Percentiles rank a stretch among this genome's conserved stretches.
Evolutionary conservation across 2,329 filamentous ascomycete species (phyloP).

Genomic region (Trichoderma pleuroti): DNA sequence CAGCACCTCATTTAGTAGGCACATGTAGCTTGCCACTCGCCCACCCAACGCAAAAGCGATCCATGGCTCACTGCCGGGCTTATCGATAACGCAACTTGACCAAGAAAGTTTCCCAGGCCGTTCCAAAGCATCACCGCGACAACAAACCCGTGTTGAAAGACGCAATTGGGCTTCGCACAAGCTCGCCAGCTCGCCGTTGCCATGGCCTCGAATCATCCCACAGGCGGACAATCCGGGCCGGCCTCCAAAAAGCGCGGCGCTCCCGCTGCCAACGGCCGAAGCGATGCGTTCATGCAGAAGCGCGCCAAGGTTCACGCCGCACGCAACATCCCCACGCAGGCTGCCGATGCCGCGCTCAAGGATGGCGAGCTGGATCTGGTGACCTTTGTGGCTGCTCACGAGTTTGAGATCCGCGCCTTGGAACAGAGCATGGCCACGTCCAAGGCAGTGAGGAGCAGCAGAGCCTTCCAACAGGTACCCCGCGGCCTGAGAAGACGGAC

Average conservation of each 20-base stretch:
- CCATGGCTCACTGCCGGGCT: neutral
- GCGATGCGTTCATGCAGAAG: slow-evolving; percentile 36
- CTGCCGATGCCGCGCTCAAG: slow-evolving; percentile 49
- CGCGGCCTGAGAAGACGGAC: slow-evolving; percentile 79
- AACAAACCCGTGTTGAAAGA: neutral
- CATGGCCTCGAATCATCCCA: slow-evolving; percentile 29
- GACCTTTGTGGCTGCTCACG: slow-evolving; percentile 77
- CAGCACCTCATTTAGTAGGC: neutral
- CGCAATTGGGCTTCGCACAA: neutral
- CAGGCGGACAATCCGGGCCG: slow-evolving; percentile 27
- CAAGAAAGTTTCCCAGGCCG: slow-evolving; percentile 1
- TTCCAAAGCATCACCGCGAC: neutral
- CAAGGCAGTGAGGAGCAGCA: slow-evolving; percentile 57
- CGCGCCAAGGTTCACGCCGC: slow-evolving; percentile 46
- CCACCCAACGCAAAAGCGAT: neutral
- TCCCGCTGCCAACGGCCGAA: slow-evolving; percentile 24
- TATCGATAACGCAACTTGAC: slow-evolving; percentile 17
- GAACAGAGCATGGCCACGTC: slow-evolving; percentile 77
- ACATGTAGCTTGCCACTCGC: neutral
- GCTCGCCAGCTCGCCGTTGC: slow-evolving; percentile 21
- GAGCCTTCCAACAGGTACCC: slow-evolving; percentile 90
- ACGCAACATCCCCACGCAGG: slow-evolving; percentile 49
- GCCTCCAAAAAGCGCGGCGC: slow-evolving; percentile 29
- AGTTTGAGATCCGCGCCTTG: slow-evolving; percentile 84
- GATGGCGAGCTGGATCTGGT: slow-evolving; percentile 83